A percentile compares a stretch with the other conserved stretches of the same genome.
Conservation (phyloP, 768 basidiomycete species). For the Tylopilus cervinicoccineus region DNA sequence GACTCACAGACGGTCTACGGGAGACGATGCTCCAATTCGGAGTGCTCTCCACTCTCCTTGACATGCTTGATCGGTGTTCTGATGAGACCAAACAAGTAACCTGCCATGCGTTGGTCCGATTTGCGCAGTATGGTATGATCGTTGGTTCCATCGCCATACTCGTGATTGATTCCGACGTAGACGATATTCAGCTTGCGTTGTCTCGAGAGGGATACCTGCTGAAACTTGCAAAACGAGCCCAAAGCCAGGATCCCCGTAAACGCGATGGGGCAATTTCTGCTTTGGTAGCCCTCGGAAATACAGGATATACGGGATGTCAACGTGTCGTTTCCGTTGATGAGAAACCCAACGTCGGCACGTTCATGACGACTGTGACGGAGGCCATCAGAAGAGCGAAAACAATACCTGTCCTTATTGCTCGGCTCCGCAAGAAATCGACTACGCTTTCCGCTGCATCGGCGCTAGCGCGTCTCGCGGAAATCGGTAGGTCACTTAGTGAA, state of each 20-base stretch:
- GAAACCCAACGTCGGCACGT: not conserved
- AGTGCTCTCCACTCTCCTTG: conserved; percentile 14
- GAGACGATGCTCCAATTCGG: conserved; percentile 12
- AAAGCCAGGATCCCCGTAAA: conserved; percentile 4
- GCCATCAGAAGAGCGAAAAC: conserved; percentile 16
- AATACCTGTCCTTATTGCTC: conserved; percentile 14
- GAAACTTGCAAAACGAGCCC: conserved; percentile 16
- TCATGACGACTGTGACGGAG: conserved; percentile 9
- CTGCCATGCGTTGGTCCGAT: conserved; percentile 12
- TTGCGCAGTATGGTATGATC: conserved; percentile 18
- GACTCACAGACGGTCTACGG: conserved; percentile 17
- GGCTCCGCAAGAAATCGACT: conserved; percentile 13
- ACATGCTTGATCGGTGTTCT: conserved; percentile 21
- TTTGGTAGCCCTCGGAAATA: conserved; percentile 14
- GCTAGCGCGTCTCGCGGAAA: conserved; percentile 13
- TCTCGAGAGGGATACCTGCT: conserved; percentile 1
- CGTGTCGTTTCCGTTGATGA: not conserved
- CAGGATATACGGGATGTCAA: conserved; percentile 1
- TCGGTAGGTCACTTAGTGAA: conserved; percentile 14
- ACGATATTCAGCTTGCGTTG: conserved; percentile 7
- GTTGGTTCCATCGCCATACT: not conserved
- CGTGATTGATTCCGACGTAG: conserved; percentile 5
- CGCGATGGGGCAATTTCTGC: conserved; percentile 18
- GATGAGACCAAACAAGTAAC: conserved; percentile 15
- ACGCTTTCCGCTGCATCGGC: conserved; percentile 20